Evolutionary conservation across 169 alveolate species (phyloP).

Genomic region (Eimeria tenella): DNA sequence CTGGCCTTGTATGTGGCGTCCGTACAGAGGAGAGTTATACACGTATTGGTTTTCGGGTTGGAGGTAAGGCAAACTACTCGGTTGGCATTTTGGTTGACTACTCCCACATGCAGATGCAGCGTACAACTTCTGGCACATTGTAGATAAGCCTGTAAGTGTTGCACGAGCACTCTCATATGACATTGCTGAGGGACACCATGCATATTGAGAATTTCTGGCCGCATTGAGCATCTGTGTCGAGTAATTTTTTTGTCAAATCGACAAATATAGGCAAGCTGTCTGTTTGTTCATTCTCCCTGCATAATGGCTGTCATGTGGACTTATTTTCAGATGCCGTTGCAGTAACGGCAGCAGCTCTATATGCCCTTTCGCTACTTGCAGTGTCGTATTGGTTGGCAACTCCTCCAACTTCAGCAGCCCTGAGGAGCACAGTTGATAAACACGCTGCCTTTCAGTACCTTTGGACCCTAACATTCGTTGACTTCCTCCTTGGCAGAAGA

Average conservation of each 20-base stretch:
- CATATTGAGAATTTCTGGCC: too few species aligned
- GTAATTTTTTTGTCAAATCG: too few species aligned
- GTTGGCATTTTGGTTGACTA: background rate
- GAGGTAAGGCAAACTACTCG: background rate
- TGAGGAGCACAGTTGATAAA: constrained; percentile 14
- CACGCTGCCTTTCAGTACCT: constrained; percentile 38
- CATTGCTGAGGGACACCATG: too few species aligned
- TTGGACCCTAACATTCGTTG: constrained; percentile 14
- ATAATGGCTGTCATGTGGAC: background rate
- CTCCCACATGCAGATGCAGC: background rate
- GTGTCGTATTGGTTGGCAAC: constrained; percentile 50
- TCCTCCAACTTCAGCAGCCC: constrained; percentile 25
- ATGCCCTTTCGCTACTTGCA: constrained; percentile 24
- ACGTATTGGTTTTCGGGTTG: constrained; percentile 6
- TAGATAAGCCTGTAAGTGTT: too few species aligned
- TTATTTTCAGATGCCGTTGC: constrained; percentile 38
- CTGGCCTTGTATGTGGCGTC: constrained; percentile 17
- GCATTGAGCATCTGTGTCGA: too few species aligned
- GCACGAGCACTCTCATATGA: too few species aligned
- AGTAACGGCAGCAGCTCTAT: constrained; percentile 6
- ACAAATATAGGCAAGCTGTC: too few species aligned
- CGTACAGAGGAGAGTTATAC: background rate
- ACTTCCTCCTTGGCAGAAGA: constrained; percentile 38
- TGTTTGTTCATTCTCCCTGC: too few species aligned
- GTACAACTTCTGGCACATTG: background rate